phyloP scores from a whole-genome alignment of 306 rosid species.

The Gastrolobium villosum region DNA sequence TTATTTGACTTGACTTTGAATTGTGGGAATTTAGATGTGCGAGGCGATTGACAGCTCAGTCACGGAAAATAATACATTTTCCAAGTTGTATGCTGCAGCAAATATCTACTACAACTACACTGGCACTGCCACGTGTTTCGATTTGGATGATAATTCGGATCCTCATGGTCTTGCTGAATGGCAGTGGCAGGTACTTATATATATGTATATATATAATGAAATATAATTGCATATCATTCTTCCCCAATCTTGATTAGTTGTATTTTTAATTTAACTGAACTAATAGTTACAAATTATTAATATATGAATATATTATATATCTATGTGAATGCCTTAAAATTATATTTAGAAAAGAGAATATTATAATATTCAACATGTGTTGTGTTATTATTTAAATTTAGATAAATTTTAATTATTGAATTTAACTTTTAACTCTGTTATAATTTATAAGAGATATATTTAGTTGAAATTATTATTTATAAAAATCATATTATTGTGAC shows the following conservation, averaged over 20 bases:
- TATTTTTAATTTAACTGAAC: not conserved
- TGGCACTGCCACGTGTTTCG: slow-evolving; percentile 69
- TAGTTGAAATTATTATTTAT: no score
- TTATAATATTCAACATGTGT: no score
- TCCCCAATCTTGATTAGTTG: not conserved
- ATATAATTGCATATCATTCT: not conserved
- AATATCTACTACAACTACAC: slow-evolving; percentile 68
- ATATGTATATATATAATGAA: not conserved
- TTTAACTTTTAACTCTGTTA: no score
- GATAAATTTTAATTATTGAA: no score
- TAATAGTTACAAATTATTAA: no score
- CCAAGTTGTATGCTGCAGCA: slow-evolving; percentile 75
- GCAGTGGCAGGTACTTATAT: slow-evolving; percentile 79
- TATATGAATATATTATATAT: no score
- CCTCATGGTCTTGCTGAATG: slow-evolving; percentile 85
- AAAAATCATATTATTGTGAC: no score
- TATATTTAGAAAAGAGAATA: no score
- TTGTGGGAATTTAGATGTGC: slow-evolving; percentile 67
- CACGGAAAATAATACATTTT: slow-evolving; percentile 58
- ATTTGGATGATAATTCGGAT: slow-evolving; percentile 70
- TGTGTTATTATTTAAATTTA: no score
- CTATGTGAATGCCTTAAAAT: no score
- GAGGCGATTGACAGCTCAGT: slow-evolving; percentile 69
- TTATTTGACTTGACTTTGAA: slow-evolving; percentile 22
- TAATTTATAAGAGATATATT: no score